phyloP scores from a whole-genome alignment of 306 rosid species.

The Castanea mollissima region DNA sequence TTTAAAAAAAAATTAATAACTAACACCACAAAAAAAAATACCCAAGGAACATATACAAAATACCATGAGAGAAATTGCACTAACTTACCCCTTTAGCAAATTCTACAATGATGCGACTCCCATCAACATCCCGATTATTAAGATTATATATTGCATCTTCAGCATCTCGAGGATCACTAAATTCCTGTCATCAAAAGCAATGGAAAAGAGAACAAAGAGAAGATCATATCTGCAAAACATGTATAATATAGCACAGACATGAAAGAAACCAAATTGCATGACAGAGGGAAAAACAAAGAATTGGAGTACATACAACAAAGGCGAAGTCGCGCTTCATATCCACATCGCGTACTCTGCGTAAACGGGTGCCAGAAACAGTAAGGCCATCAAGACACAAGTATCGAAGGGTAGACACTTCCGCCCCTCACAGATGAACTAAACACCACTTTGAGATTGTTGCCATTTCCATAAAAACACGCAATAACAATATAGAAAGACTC shows the following conservation, averaged over 20 bases:
- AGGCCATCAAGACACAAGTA: slow-evolving; percentile 86
- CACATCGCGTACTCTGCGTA: slow-evolving; percentile 93
- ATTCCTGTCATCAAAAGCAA: slow-evolving; percentile 53
- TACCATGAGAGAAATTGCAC: neutral
- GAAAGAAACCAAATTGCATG: neutral
- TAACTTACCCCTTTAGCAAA: slow-evolving; percentile 67
- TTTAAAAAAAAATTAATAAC: neutral
- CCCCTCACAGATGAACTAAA: slow-evolving; percentile 82
- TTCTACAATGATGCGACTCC: slow-evolving; percentile 72
- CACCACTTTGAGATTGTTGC: slow-evolving; percentile 90
- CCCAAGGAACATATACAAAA: neutral
- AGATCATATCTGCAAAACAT: slow-evolving; percentile 16
- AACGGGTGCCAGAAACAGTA: slow-evolving; percentile 86
- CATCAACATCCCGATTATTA: slow-evolving; percentile 78
- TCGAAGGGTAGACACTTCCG: slow-evolving; percentile 67
- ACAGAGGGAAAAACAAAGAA: neutral
- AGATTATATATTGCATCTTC: slow-evolving; percentile 79
- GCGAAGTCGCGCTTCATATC: slow-evolving; percentile 91
- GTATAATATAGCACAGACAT: slow-evolving; percentile 4
- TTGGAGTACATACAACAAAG: slow-evolving; percentile 63
- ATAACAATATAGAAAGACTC: slow-evolving; percentile 87
- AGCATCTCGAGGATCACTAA: slow-evolving; percentile 80
- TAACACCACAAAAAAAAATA: neutral
- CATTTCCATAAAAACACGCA: slow-evolving; percentile 84
- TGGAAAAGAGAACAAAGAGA: slow-evolving; percentile 25